These are phyloP conservation scores for Crepidotus variabilis DNA, from an alignment of 768 basidiomycete genomes.

Conservation along the genomic window DNA sequence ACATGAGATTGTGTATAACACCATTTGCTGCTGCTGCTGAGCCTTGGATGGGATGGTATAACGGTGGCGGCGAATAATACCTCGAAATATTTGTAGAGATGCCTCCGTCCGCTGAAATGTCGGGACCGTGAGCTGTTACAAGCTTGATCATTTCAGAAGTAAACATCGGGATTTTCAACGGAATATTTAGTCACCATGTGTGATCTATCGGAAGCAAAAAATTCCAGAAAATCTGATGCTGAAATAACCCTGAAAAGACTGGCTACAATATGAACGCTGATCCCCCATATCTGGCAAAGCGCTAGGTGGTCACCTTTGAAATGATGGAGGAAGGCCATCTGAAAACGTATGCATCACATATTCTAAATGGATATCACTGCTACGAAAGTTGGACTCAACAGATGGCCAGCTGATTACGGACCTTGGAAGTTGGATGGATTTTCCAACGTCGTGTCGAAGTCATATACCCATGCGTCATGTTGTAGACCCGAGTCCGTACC, in stretches of 20 bases:
- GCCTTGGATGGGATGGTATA: constrained; percentile 13
- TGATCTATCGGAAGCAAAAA: constrained; percentile 73
- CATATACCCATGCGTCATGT: constrained; percentile 55
- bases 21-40: constrained; percentile 5
- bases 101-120: too few relatives aligned
- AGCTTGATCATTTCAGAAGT: not conserved
- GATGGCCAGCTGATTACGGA: constrained; percentile 17
- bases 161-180: too few relatives aligned
- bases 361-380: constrained; percentile 25
- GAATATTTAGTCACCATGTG: constrained; percentile 56
- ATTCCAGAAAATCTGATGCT: constrained; percentile 43
- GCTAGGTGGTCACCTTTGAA: constrained; percentile 36
- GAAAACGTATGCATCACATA: constrained; percentile 46
- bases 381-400: not conserved
- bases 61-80: constrained; percentile 11
- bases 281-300: not conserved
- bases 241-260: constrained; percentile 55
- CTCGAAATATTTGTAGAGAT: not conserved
- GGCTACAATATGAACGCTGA: constrained; percentile 29
- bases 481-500: not conserved
- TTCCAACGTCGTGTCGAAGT: constrained; percentile 55
- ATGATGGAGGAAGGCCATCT: constrained; percentile 28
- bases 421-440: constrained; percentile 52
- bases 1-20: constrained; percentile 13
- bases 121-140: not conserved